phyloP scores from a whole-genome alignment of 2,329 filamentous ascomycete genomes.

The Trichoderma hamatum region DNA sequence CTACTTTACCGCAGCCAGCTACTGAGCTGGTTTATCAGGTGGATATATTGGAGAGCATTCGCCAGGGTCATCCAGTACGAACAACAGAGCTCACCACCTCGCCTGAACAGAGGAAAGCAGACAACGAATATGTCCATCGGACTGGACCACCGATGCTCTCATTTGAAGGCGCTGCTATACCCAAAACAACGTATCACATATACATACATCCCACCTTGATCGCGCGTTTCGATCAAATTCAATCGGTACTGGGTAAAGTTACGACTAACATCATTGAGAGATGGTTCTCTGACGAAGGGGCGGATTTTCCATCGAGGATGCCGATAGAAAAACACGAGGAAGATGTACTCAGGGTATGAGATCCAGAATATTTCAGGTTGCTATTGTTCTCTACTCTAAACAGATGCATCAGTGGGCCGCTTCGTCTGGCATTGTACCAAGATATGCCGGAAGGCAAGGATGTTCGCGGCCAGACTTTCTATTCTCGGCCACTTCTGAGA shows the following conservation, averaged over 20 bases:
- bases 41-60: slow-evolving; percentile 12
- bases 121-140: not conserved
- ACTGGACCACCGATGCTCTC: slow-evolving; percentile 1
- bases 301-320: not conserved
- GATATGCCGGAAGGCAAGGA: slow-evolving; percentile 10
- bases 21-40: slow-evolving; percentile 15
- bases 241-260: slow-evolving; percentile 1
- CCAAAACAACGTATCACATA: slow-evolving; percentile 5
- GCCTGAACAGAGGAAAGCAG: not conserved
- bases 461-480: slow-evolving; percentile 17
- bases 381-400: not conserved
- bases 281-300: not conserved
- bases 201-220: not conserved
- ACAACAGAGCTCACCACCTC: not conserved
- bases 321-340: not conserved
- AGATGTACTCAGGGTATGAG: not conserved
- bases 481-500: not conserved
- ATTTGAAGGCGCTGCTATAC: not conserved
- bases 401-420: slow-evolving; percentile 9
- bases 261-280: slow-evolving; percentile 11
- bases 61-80: slow-evolving; percentile 6
- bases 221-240: slow-evolving; percentile 3
- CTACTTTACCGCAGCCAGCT: not conserved
- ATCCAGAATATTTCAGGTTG: not conserved
- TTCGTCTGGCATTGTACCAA: slow-evolving; percentile 12